phyloP scores from a whole-genome alignment of 176 grass and related monocot genomes.

The Musa schizocarpa region DNA sequence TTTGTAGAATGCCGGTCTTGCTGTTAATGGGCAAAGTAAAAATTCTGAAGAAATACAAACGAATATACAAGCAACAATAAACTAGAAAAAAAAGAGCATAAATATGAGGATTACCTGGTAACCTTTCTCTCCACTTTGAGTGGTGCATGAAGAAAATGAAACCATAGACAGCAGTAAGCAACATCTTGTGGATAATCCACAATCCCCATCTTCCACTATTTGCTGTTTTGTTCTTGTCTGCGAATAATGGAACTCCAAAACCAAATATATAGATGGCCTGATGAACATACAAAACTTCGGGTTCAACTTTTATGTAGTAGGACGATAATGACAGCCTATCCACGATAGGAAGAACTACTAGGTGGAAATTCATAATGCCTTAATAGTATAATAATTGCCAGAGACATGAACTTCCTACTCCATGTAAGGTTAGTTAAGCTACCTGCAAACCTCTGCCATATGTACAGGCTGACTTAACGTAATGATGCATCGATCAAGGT shows the following conservation, averaged over 20 bases:
- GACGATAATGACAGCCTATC: neutral
- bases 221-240: conserved; percentile 51
- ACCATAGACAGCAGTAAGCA: conserved; percentile 82
- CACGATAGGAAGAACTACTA: neutral
- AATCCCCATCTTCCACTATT: conserved; percentile 82
- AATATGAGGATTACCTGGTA: conserved; percentile 57
- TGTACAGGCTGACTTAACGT: too few relatives aligned
- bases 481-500: too few relatives aligned
- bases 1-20: conserved; percentile 88
- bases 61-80: conserved; percentile 1
- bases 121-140: conserved; percentile 86
- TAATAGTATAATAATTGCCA: too few relatives aligned
- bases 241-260: conserved; percentile 72
- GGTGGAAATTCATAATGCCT: too few relatives aligned
- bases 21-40: conserved; percentile 31
- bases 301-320: neutral
- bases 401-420: too few relatives aligned
- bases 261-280: conserved; percentile 93
- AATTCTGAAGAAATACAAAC: conserved; percentile 18
- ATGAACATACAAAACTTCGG: conserved; percentile 17
- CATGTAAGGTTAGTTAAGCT: too few relatives aligned
- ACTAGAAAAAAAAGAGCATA: neutral
- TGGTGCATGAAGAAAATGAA: conserved; percentile 87
- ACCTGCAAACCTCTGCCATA: too few relatives aligned
- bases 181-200: conserved; percentile 79